phyloP scores from a whole-genome alignment of 1,139 yeast species.

The Geotrichum europaeum region DNA sequence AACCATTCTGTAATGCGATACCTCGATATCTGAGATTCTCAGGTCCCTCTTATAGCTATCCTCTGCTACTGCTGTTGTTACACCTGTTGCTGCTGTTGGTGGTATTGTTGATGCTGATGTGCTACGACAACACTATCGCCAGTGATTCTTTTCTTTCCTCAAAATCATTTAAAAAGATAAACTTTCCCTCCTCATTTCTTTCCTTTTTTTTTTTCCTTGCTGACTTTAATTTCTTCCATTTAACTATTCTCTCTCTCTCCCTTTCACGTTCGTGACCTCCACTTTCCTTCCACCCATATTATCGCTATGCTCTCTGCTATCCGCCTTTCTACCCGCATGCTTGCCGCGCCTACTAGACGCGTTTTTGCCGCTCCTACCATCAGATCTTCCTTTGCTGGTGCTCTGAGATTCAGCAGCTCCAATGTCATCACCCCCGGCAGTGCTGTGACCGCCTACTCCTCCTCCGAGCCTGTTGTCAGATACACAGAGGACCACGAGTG shows the following conservation, averaged over 20 bases:
- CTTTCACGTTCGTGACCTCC: neutral
- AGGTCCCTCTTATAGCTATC: too few relatives aligned
- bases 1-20: too few relatives aligned
- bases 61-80: too few relatives aligned
- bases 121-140: neutral
- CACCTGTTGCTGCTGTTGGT: too few relatives aligned
- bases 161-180: neutral
- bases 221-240: conserved; percentile 8
- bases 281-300: neutral
- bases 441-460: conserved; percentile 47
- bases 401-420: conserved; percentile 22
- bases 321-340: conserved; percentile 8
- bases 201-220: conserved; percentile 12
- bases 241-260: conserved; percentile 14
- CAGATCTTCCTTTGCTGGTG: conserved; percentile 2
- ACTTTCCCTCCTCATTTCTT: conserved; percentile 11
- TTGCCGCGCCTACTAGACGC: neutral
- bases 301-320: conserved; percentile 14
- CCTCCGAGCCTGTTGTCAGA: conserved; percentile 40
- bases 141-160: neutral
- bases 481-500: conserved; percentile 94
- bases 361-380: neutral
- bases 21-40: too few relatives aligned
- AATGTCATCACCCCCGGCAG: conserved; percentile 50
- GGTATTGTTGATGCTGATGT: too few relatives aligned